Base-by-base conservation (phyloP, 371 early-diverging fungal genomes). In the Rhizopus arrhizus region DNA sequence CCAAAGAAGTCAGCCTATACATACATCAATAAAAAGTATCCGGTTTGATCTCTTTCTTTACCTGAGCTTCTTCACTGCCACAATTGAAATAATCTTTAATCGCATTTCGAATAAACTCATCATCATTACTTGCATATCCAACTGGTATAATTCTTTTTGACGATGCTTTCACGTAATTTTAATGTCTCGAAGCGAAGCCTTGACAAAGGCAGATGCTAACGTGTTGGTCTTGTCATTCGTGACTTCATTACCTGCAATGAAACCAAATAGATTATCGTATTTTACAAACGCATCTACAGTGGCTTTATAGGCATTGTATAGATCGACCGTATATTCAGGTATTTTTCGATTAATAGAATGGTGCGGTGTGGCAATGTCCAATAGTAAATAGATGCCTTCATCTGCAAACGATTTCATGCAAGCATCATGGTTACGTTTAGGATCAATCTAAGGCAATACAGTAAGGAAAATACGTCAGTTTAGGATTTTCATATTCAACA, bases 191-290 rank as follows among this genome's bases (percentile, higher is more conserved):
- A 91, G 58, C 3, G 86, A 69, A 10, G 91, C 92, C 58, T 89
- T 88, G 63, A 91, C 90, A 62, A 82, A 88, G 0, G 87, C 87
- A 5, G 89, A 82, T 3, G 92, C 88, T 1, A 71, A 66, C 3
- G 91, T 91, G 11, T 86, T 87, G 15, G 78, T 72, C 32, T 75
- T 74, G 60, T 86, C 85, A 58, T 89, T 90, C 33, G 89, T 84
- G 8, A 91, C 92, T 70, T 91, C 93, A 68, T 93, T 93, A 10
- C 93, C 92, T 13, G 86, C 89, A 63, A 92, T 75, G 73, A 91
- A 93, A 3, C 79, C 92, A 13, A 88, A 64, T n/a, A 84, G 64
- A 65, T 91, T 89, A 45, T 71, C 48, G 55, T 89, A 91, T 31
- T 81, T 73, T 35, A 83, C 56, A 65, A 91, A 91, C 2, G 85